phyloP scores from a whole-genome alignment of 441 rosid species.

The Erodium trifolium region DNA sequence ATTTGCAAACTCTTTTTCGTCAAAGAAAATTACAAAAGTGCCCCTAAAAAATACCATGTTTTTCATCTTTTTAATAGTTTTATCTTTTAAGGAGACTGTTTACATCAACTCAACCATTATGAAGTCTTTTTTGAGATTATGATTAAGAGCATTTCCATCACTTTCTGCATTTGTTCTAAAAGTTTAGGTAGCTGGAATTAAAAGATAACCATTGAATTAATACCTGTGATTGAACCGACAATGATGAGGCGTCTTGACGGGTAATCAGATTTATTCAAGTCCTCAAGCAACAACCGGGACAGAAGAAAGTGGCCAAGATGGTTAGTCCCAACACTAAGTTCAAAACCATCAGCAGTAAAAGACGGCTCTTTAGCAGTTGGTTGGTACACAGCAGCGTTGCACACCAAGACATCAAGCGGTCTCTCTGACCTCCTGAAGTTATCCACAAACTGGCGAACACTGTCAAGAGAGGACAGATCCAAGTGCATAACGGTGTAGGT shows the following conservation, averaged over 20 bases:
- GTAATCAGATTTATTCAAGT: constrained; percentile 61
- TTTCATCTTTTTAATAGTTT: too few species aligned
- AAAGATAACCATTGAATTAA: not conserved
- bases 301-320: constrained; percentile 85
- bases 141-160: too few species aligned
- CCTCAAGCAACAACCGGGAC: constrained; percentile 64
- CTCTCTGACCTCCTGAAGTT: constrained; percentile 39
- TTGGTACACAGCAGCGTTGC: constrained; percentile 77
- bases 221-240: constrained; percentile 91
- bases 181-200: not conserved
- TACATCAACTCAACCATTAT: too few species aligned
- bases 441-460: constrained; percentile 68
- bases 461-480: constrained; percentile 77
- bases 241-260: constrained; percentile 72
- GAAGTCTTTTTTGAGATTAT: too few species aligned
- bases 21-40: too few species aligned
- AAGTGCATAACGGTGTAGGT: constrained; percentile 73
- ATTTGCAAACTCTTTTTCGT: too few species aligned
- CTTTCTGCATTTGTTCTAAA: not conserved
- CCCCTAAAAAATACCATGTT: too few species aligned
- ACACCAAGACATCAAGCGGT: constrained; percentile 65
- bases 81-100: too few species aligned
- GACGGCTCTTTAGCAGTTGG: constrained; percentile 85
- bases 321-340: constrained; percentile 82
- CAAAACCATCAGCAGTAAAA: constrained; percentile 86